A percentile compares a stretch with the other conserved stretches of the same genome.
Evolutionary conservation across 306 rosid species (phyloP).

Genomic region (Casuarina cunninghamiana): DNA sequence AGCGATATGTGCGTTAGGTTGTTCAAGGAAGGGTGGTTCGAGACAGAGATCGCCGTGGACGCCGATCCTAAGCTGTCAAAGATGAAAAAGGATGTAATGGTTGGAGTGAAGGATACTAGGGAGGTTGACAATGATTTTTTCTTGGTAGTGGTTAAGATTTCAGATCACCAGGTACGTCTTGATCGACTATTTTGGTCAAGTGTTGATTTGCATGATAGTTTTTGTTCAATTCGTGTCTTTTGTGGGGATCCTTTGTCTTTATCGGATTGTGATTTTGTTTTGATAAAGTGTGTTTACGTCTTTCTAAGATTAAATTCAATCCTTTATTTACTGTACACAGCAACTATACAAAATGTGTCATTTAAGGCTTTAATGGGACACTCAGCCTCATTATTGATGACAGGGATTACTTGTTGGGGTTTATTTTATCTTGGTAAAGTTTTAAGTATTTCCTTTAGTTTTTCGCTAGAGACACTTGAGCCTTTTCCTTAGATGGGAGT

Average conservation of each 20-base stretch:
- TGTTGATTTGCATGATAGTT: not conserved
- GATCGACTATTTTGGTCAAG: not conserved
- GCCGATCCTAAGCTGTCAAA: constrained; percentile 82
- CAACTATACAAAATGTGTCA: not conserved
- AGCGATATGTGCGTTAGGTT: constrained; percentile 80
- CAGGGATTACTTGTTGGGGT: not conserved
- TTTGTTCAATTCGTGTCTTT: not conserved
- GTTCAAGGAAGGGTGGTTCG: constrained; percentile 87
- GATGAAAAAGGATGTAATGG: constrained; percentile 93
- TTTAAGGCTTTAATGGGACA: not conserved
- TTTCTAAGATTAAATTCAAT: not conserved
- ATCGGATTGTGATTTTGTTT: not conserved
- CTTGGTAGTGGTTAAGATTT: constrained; percentile 87
- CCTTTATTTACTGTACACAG: not conserved
- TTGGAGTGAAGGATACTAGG: constrained; percentile 82
- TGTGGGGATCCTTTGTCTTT: not conserved
- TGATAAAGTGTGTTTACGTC: not conserved
- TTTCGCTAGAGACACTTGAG: not conserved
- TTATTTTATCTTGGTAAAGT: not conserved
- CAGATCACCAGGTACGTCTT: constrained; percentile 75
- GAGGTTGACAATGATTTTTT: constrained; percentile 97
- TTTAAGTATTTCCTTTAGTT: not conserved
- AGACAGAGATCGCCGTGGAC: constrained; percentile 62
- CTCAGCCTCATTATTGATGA: not conserved
- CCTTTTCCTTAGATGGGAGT: not conserved